Evolutionary conservation across 139 green algal genomes (phyloP).

Genomic region (Coccomyxa sp.): DNA sequence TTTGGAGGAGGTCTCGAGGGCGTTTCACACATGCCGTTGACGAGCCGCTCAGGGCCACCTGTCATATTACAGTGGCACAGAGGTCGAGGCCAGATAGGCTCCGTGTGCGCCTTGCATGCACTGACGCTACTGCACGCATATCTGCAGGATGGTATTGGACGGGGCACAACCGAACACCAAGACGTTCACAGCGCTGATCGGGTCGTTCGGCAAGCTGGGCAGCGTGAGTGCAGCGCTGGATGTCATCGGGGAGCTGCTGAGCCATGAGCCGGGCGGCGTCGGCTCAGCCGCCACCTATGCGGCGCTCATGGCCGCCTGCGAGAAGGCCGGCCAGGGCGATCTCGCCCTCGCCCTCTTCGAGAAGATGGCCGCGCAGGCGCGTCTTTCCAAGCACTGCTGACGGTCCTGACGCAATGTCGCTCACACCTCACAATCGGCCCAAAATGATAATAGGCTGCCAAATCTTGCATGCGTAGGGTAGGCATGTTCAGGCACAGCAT

Average conservation of each 20-base stretch:
- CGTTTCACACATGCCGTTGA: too few species aligned
- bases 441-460: too few species aligned
- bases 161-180: slow-evolving; percentile 57
- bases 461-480: too few species aligned
- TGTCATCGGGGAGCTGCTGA: slow-evolving; percentile 48
- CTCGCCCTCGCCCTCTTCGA: slow-evolving; percentile 46
- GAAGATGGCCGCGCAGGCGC: slow-evolving; percentile 5
- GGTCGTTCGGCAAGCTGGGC: slow-evolving; percentile 53
- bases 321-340: slow-evolving; percentile 56
- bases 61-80: too few species aligned
- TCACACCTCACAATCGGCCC: too few species aligned
- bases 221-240: slow-evolving; percentile 53
- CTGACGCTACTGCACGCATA: neutral
- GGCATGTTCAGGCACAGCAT: too few species aligned
- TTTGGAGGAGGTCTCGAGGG: too few species aligned
- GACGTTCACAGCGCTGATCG: slow-evolving; percentile 74
- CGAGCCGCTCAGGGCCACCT: too few species aligned
- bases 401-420: too few species aligned
- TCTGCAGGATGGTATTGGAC: slow-evolving; percentile 36
- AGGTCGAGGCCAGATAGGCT: too few species aligned
- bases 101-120: too few species aligned
- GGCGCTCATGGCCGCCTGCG: slow-evolving; percentile 50
- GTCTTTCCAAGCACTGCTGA: neutral
- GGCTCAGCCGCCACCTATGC: slow-evolving; percentile 62
- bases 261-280: slow-evolving; percentile 22